Base-by-base conservation (phyloP, 73 alveolate species). In the Urostyla sp. region DNA sequence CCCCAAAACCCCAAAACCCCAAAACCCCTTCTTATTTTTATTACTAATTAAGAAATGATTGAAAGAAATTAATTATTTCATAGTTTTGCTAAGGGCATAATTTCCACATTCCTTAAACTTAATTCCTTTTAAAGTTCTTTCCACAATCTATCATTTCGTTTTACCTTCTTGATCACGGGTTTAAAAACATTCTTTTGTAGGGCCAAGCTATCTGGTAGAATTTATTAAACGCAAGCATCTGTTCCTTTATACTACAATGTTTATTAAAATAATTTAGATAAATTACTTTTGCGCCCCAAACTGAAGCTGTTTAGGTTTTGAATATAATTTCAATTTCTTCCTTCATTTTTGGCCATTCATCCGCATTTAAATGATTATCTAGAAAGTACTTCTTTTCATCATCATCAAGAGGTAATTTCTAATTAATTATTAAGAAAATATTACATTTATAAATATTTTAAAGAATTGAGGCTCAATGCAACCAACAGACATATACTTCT, bases 401-500 rank as follows among this genome's bases (percentile, higher is more conserved):
- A 0, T 78, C 81, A 36, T 37, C 72, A 35, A 78, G 18, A 1
- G 76, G 76, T 5, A 78, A 45, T n/a, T 54, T 72, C 80, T 66
- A 43, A 13, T 50, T 7, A 66, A 43, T 18, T 13, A 8, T 1
- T 3, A 15, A 18, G 15, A 21, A 2, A 8, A 6, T 21, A 37
- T 66, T 66, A 66, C 80, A 8, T 60, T 51, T 0, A 78, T 26
- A 54, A 78, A 78, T 0, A 61, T 28, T 24, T 78, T 78, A 75
- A 44, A 78, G 60, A 78, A 78, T 30, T 78, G 35, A 20, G 89
- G 80, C 46, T 78, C 89, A 2, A 78, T 63, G 59, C 89, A 78
- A 2, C 82, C 89, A 7, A 78, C 89, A 26, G 75, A 55, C 18
- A 78, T 34, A 56, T 78, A 63, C 45, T 66, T 63, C 24, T 50